Conservation (phyloP, 2,329 filamentous ascomycete genomes). For the Lachnellula occidentalis region DNA sequence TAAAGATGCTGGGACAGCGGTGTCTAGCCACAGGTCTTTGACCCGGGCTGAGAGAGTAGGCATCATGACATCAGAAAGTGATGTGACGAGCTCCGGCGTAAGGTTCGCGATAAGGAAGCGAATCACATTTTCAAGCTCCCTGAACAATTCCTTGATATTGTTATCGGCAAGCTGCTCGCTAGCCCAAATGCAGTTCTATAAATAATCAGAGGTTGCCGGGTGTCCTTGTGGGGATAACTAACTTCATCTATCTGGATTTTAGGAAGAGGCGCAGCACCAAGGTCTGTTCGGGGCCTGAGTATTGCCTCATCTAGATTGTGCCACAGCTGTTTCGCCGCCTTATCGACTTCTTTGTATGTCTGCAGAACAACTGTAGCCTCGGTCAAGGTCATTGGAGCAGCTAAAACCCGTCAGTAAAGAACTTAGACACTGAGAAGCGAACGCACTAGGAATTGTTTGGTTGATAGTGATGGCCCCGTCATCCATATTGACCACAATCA, state of each 20-base stretch:
- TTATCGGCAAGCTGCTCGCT: slow-evolving; percentile 37
- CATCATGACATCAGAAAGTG: slow-evolving; percentile 66
- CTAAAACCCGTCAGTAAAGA: slow-evolving; percentile 6
- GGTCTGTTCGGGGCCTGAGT: slow-evolving; percentile 53
- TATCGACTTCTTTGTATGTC: slow-evolving; percentile 56
- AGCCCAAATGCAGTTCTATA: slow-evolving; percentile 40
- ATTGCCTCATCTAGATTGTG: slow-evolving; percentile 57
- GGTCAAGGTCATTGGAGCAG: slow-evolving; percentile 42
- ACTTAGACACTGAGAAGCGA: background rate
- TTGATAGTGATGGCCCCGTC: slow-evolving; percentile 50
- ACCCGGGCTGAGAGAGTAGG: slow-evolving; percentile 62
- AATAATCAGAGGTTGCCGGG: background rate
- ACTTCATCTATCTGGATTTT: slow-evolving; percentile 41
- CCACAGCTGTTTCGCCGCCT: slow-evolving; percentile 56
- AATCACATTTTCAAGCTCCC: slow-evolving; percentile 48
- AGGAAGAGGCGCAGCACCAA: slow-evolving; percentile 28
- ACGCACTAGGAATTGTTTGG: background rate
- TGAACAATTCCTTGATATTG: slow-evolving; percentile 46
- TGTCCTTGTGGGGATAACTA: slow-evolving; percentile 16
- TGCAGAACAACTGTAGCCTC: slow-evolving; percentile 52
- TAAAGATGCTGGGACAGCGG: slow-evolving; percentile 69
- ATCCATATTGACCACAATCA: slow-evolving; percentile 58
- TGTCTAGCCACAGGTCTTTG: slow-evolving; percentile 68
- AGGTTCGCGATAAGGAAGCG: slow-evolving; percentile 47
- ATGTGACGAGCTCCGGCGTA: slow-evolving; percentile 48